Percentiles rank a stretch among this genome's conserved stretches.
Evolutionary conservation across 2,329 filamentous ascomycete species (phyloP).

Genomic region (Curvularia verruculosa): DNA sequence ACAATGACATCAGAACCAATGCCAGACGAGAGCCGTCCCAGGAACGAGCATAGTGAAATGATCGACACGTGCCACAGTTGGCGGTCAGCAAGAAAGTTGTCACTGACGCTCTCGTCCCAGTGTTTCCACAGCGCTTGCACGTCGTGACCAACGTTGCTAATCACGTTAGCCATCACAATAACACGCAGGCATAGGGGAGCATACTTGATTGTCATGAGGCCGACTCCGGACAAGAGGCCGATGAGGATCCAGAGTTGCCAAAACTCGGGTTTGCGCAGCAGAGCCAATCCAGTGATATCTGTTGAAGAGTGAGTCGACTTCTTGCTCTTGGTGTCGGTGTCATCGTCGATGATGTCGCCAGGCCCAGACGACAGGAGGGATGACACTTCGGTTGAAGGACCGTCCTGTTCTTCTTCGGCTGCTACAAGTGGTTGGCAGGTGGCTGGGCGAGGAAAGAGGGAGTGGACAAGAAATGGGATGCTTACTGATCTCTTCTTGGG

Average conservation of each 20-base stretch:
- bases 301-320: slow-evolving; percentile 75
- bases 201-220: slow-evolving; percentile 98
- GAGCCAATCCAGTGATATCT: slow-evolving; percentile 86
- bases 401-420: slow-evolving; percentile 45
- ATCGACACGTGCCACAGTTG: slow-evolving; percentile 95
- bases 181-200: slow-evolving; percentile 41
- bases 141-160: slow-evolving; percentile 91
- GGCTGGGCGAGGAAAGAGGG: slow-evolving; percentile 19
- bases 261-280: slow-evolving; percentile 77
- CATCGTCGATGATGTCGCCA: slow-evolving; percentile 55
- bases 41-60: slow-evolving; percentile 85
- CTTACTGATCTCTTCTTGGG: slow-evolving; percentile 69
- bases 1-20: slow-evolving; percentile 91
- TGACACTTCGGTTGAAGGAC: slow-evolving; percentile 73
- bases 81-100: slow-evolving; percentile 76
- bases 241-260: slow-evolving; percentile 91
- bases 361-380: slow-evolving; percentile 74
- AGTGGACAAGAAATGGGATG: slow-evolving; percentile 10
- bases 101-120: slow-evolving; percentile 74
- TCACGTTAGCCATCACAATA: slow-evolving; percentile 36
- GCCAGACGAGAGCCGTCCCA: slow-evolving; percentile 72
- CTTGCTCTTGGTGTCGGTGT: slow-evolving; percentile 61
- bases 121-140: slow-evolving; percentile 86
- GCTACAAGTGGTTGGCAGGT: slow-evolving; percentile 44
- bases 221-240: slow-evolving; percentile 88